Evolutionary conservation across 129 eudicot genomes (phyloP).

Genomic region (Artemisia tridentata): DNA sequence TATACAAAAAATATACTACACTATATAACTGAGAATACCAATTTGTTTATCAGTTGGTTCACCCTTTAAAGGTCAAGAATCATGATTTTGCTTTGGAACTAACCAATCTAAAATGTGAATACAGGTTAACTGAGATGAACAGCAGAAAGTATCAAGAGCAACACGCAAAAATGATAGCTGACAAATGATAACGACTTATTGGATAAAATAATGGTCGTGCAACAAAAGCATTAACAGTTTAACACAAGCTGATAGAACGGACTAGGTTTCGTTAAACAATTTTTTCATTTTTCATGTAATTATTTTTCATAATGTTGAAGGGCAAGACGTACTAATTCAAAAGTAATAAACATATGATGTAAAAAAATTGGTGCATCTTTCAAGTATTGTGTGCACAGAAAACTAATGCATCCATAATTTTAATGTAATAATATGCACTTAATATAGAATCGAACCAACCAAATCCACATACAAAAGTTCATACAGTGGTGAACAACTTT

Average conservation of each 20-base stretch:
- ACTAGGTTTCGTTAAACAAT: neutral
- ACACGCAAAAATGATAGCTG: constrained; percentile 55
- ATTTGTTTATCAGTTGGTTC: neutral
- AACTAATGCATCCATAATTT: constrained; percentile 1
- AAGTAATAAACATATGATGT: too few relatives aligned
- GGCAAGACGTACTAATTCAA: neutral
- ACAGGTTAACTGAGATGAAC: constrained; percentile 86
- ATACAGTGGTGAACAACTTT: neutral
- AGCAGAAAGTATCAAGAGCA: constrained; percentile 82
- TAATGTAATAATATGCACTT: neutral
- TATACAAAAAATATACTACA: too few relatives aligned
- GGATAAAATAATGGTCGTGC: constrained; percentile 30
- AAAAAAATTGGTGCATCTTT: too few relatives aligned
- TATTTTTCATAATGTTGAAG: neutral
- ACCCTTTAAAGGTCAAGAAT: constrained; percentile 11
- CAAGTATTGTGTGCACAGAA: too few relatives aligned
- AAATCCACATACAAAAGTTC: neutral
- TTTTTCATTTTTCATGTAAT: neutral
- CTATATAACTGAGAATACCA: too few relatives aligned
- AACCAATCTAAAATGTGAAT: constrained; percentile 1
- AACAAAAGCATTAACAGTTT: constrained; percentile 31
- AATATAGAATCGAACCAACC: neutral
- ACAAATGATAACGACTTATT: constrained; percentile 13
- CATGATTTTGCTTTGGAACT: neutral
- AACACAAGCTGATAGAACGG: neutral